Percentiles rank a stretch among this genome's conserved stretches.
phyloP scores from a whole-genome alignment of 1,284 basidiomycete species.

The Naganishia albida region DNA sequence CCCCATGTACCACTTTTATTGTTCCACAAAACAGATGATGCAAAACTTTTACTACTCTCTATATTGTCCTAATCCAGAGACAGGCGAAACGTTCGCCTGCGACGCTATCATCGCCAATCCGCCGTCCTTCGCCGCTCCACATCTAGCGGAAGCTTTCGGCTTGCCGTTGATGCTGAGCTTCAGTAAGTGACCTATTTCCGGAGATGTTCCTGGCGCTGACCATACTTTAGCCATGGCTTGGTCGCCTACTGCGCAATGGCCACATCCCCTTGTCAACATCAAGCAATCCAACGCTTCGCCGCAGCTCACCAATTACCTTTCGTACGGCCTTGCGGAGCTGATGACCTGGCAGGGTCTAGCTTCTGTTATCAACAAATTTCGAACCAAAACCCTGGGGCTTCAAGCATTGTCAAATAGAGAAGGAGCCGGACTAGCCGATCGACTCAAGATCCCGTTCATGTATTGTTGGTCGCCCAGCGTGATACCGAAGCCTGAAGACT shows the following conservation, averaged over 20 bases:
- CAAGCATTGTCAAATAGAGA: slow-evolving; percentile 57
- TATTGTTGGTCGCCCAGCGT: slow-evolving; percentile 69
- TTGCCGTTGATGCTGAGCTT: slow-evolving; percentile 63
- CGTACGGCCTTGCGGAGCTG: slow-evolving; percentile 61
- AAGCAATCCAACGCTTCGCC: slow-evolving; percentile 59
- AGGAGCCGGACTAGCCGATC: slow-evolving; percentile 62
- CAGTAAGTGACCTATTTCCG: slow-evolving; percentile 55
- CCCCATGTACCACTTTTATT: neutral
- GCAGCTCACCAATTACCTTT: slow-evolving; percentile 62
- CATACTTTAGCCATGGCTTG: slow-evolving; percentile 63
- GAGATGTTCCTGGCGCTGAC: neutral
- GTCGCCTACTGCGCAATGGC: slow-evolving; percentile 64
- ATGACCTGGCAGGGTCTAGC: slow-evolving; percentile 65
- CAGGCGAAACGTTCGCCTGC: slow-evolving; percentile 59
- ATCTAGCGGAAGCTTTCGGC: slow-evolving; percentile 66
- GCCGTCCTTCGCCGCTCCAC: slow-evolving; percentile 65
- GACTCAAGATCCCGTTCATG: slow-evolving; percentile 66
- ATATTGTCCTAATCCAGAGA: slow-evolving; percentile 57
- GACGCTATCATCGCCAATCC: slow-evolving; percentile 69
- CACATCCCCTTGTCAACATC: slow-evolving; percentile 66
- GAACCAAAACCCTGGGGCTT: slow-evolving; percentile 60
- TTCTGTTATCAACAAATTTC: slow-evolving; percentile 65
- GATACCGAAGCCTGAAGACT: slow-evolving; percentile 66
- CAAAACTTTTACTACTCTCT: slow-evolving; percentile 63
- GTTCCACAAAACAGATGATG: slow-evolving; percentile 56